These are phyloP conservation scores for Aureobasidium sp. DNA, from an alignment of 2,329 filamentous ascomycete genomes.

Conservation along the genomic window DNA sequence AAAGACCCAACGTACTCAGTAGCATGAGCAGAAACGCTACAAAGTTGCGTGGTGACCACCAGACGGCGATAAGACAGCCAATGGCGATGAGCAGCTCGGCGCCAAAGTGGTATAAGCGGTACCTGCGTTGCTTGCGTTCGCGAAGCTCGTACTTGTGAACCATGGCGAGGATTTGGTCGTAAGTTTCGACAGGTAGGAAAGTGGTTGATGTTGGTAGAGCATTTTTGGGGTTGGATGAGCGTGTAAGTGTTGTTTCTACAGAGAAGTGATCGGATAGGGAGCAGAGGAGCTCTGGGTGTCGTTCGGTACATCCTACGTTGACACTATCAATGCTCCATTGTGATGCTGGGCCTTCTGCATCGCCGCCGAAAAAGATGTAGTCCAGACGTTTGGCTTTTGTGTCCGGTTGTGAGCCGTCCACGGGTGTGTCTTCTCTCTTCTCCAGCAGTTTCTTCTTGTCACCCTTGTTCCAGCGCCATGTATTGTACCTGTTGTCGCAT, in stretches of 20 bases:
- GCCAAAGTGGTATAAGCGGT: slow-evolving; percentile 67
- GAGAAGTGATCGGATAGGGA: slow-evolving; percentile 94
- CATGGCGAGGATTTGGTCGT: slow-evolving; percentile 66
- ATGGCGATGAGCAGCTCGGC: slow-evolving; percentile 57
- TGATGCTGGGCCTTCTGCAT: slow-evolving; percentile 22
- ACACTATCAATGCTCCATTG: slow-evolving; percentile 63
- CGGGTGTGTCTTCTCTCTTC: slow-evolving; percentile 52
- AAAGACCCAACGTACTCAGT: slow-evolving; percentile 67
- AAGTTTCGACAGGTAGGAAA: slow-evolving; percentile 27
- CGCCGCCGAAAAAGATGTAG: slow-evolving; percentile 72
- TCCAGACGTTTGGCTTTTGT: slow-evolving; percentile 78
- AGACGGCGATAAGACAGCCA: slow-evolving; percentile 70
- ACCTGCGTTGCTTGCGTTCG: slow-evolving; percentile 61
- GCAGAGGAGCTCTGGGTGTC: slow-evolving; percentile 72
- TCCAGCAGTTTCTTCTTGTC: slow-evolving; percentile 56
- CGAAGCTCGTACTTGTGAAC: slow-evolving; percentile 60
- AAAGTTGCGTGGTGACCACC: slow-evolving; percentile 72
- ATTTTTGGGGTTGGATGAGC: neutral
- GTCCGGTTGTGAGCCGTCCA: slow-evolving; percentile 60
- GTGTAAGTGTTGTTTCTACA: slow-evolving; percentile 64
- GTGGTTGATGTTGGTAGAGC: neutral
- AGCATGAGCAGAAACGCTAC: slow-evolving; percentile 74
- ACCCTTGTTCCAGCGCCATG: slow-evolving; percentile 78
- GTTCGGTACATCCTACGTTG: slow-evolving; percentile 69
- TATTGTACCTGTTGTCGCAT: slow-evolving; percentile 79